These are phyloP conservation scores for Fusarium globosum DNA, from an alignment of 2,329 filamentous ascomycete genomes.

Conservation along the genomic window DNA sequence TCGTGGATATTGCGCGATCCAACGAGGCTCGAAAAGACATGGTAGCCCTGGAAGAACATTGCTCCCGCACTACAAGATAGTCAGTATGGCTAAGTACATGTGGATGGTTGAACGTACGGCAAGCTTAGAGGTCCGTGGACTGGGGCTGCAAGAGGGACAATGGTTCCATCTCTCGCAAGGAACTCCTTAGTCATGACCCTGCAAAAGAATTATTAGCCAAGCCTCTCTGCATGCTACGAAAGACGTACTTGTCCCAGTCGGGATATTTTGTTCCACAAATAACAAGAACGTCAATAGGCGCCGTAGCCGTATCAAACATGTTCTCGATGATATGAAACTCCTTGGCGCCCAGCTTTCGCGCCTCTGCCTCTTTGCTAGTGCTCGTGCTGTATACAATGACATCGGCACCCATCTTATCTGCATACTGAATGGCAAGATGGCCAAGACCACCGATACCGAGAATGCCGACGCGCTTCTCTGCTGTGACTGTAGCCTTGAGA, in stretches of 20 bases:
- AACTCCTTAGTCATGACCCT: constrained; percentile 14
- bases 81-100: not conserved
- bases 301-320: constrained; percentile 1
- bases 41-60: constrained; percentile 17
- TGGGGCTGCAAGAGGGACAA: not conserved
- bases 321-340: not conserved
- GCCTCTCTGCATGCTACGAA: accelerated
- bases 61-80: not conserved
- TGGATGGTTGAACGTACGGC: not conserved
- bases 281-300: constrained; percentile 7
- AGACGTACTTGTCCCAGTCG: constrained; percentile 37
- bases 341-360: not conserved
- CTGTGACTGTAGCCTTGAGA: constrained; percentile 4
- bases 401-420: constrained; percentile 5
- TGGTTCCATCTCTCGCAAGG: constrained; percentile 1
- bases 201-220: accelerated
- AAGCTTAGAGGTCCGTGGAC: not conserved
- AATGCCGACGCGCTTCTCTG: constrained; percentile 1
- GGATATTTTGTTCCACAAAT: constrained; percentile 14
- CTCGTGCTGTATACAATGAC: constrained; percentile 11
- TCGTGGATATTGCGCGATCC: constrained; percentile 6
- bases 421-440: constrained; percentile 6
- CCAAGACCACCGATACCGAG: constrained; percentile 10
- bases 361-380: constrained; percentile 1
- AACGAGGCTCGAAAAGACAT: constrained; percentile 1